phyloP scores from a whole-genome alignment of 371 early-diverging fungal species.

The Circinella minor region DNA sequence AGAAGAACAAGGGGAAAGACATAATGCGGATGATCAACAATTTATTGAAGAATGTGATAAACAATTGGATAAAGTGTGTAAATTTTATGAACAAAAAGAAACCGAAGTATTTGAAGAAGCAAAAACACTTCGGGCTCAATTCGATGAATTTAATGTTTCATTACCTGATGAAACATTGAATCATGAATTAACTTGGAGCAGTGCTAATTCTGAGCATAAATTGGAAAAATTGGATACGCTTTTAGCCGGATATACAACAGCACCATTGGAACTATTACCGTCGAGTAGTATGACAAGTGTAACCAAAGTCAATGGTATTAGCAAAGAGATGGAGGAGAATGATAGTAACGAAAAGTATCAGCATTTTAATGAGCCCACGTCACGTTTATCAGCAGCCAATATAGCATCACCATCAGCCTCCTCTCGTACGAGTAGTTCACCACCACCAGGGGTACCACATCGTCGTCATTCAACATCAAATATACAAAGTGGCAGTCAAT shows the following conservation, averaged over 20 bases:
- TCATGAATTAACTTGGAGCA: neutral
- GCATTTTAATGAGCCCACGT: no score
- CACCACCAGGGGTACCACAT: no score
- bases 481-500: no score
- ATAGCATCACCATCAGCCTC: no score
- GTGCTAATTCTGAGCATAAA: constrained; percentile 1
- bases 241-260: constrained; percentile 2
- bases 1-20: neutral
- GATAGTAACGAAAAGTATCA: no score
- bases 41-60: constrained; percentile 17
- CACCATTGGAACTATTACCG: neutral
- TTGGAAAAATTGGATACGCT: constrained; percentile 9
- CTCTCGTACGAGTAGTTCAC: no score
- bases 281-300: no score
- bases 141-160: constrained; percentile 18
- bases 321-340: no score
- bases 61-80: constrained; percentile 26
- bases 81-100: constrained; percentile 20
- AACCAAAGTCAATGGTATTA: no score
- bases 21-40: constrained; percentile 7
- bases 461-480: neutral
- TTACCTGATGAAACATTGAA: constrained; percentile 6
- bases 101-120: constrained; percentile 15
- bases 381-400: no score
- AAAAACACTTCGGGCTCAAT: constrained; percentile 14